Conservation (phyloP, 164 flowering plant species). For the Aristolochia contorta region DNA sequence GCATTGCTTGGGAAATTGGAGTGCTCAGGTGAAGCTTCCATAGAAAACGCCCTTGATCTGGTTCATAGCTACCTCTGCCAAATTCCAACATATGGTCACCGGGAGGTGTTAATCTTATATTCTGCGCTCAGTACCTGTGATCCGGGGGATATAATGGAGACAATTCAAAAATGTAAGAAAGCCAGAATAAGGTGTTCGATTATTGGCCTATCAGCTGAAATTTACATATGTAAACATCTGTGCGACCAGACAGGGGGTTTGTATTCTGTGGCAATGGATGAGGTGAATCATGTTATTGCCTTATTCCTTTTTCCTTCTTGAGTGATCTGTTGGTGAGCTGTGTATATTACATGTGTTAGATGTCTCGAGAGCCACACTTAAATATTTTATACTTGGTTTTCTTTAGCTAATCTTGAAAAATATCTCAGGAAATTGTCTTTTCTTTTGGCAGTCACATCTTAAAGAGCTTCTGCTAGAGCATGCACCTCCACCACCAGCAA, state of each 20-base stretch:
- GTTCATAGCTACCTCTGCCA: conserved; percentile 65
- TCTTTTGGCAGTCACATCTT: conserved; percentile 53
- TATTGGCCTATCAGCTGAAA: conserved; percentile 86
- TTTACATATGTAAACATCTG: conserved; percentile 82
- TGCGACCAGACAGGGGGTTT: conserved; percentile 92
- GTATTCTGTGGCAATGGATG: conserved; percentile 81
- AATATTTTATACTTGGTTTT: neutral
- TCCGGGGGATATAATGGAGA: conserved; percentile 86
- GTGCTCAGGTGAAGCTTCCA: conserved; percentile 85
- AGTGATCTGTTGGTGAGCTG: too few relatives aligned
- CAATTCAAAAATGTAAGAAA: conserved; percentile 73
- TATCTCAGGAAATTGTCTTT: neutral
- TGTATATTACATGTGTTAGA: too few relatives aligned
- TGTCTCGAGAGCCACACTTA: neutral
- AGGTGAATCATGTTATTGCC: conserved; percentile 37
- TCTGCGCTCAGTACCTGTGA: conserved; percentile 94
- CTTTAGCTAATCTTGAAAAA: too few relatives aligned
- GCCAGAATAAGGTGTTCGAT: conserved; percentile 88
- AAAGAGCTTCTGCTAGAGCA: conserved; percentile 81
- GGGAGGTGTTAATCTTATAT: conserved; percentile 77
- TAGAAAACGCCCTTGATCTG: conserved; percentile 86
- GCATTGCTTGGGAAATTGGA: conserved; percentile 68
- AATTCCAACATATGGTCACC: conserved; percentile 92
- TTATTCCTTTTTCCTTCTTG: too few relatives aligned
- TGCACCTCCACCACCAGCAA: conserved; percentile 97